Evolutionary conservation across 768 basidiomycete species (phyloP), one percentile per base, ranked within the genome.

Genomic region (Lentinula edodes): DNA sequence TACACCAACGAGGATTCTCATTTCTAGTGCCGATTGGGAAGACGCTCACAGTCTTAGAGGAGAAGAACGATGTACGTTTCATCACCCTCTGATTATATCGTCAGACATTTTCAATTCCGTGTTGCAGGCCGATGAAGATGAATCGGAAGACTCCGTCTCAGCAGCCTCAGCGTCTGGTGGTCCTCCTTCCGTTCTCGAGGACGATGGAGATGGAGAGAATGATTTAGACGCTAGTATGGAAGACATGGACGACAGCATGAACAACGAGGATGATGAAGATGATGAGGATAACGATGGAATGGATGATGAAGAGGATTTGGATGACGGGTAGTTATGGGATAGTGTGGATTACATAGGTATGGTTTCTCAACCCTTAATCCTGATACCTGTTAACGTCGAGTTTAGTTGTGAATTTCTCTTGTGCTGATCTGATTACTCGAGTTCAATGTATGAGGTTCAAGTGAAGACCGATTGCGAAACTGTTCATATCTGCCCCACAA

Each of bases 21-120:
- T 90, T 83, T 68, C 77, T 90, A 20, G 80, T 93, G 28, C 90
- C 90, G 6, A 88, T 91, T 48, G 91, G 91, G 7, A 82, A 85
- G 54, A 79, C 79, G 58, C 77, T 89, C 60, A 93, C 91, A 13
- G 85, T 86, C 66, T 82, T 86, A 64, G 91, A 93, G 68, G 91
- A 93, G 73, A 91, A 90, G 76, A 91, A 91, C 69, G 91, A 93
- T 69, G 91, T 91, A 61, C 58, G 80, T 72, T 9, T 35, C 45
- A 41, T 51, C 58, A 16, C 42, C 35, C 28, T 32, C 53, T 48
- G n/a, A 39, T 28, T 18, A 45, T 16, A 52, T 1, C 28, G 48
- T 7, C 42, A 43, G 6, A 6, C 18, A 39, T 6, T 18, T 50
- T 54, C 32, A 57, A 56, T 53, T 35, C 60, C 34, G 9, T n/a